Base-by-base conservation (phyloP, 2,329 filamentous ascomycete species). In the Hypoxylon sp. region DNA sequence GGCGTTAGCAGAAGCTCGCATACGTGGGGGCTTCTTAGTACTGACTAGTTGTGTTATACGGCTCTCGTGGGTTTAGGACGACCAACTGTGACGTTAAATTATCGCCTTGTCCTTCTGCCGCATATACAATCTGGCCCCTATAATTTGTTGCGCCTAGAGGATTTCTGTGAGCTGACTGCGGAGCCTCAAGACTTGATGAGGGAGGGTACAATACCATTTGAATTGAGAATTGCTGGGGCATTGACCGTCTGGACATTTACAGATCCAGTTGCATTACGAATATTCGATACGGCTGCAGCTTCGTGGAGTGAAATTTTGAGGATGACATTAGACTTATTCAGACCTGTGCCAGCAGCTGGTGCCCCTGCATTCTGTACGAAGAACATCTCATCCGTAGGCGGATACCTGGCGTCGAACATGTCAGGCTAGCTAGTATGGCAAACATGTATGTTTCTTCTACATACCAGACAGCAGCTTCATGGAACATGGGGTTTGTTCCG, bases 381-480 rank as follows among this genome's bases (percentile, higher is more conserved):
- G 71, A 88, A 87, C 44, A 87, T 79, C 66, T 87, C 85, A 20
- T 87, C 82, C 0, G 83, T 86, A 0, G 80, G 81, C 2, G 79
- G 78, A 46, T 79, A 79, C 80, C 79, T 82, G 14, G 44, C 22
- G 7, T 31, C 55, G 20, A 25, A 25, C 7, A n/a, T 66, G 53
- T 72, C 58, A 40, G 25, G 37, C 6, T 17, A 30, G 20, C 25
- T 40, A 58, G 37, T 20, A 10, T 30, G 3, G 11, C 4, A 30
- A 25, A 37, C 31, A 25, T 51, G 31, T 13, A 8, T 55, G 20
- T 3, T 35, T 6, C 35, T 10, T 31, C 25, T 14, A 33, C 65
- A 57, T 81, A 83, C 84, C 85, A 89, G 0, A 86, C 81, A 8
- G 86, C 84, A 6, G 86, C 86, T 71, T 89, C 87, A 61, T 89